Base-by-base conservation (phyloP, 2,329 filamentous ascomycete species). In the Helicocarpus griseus region DNA sequence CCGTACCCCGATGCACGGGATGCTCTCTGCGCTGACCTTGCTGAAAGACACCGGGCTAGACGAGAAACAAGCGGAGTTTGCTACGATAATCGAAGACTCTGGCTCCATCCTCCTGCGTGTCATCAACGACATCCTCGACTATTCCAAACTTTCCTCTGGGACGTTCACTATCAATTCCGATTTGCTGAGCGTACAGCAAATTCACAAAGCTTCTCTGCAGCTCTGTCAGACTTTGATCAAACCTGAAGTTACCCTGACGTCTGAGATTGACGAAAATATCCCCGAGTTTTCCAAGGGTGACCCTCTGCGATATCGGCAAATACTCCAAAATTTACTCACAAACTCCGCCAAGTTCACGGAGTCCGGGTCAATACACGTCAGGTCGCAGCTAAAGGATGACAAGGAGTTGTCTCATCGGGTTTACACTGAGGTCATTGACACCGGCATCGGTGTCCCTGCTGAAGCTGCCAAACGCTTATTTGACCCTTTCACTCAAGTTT, bases 111-210 rank as follows among this genome's bases (percentile, higher is more conserved):
- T 83, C 21, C 65, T 83, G 17, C 77, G 79, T 55, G 75, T 83
- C 46, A 82, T 84, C 61, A 82, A 84, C 58, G 79, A 83, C 54
- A 81, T 85, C 43, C 71, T 84, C n/a, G 81, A 85, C 64, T 83
- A 81, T 59, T 82, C 80, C 8, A 83, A 83, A 57, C 69, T 83
- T 5, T 75, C 77, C 0, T 79, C 79, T 0, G 78, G 79, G n/a
- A 75, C 72, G 33, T 80, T 83, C 54, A 77, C 78, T 2, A 71
- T 83, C 49, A 76, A 71, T 45, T 63, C 76, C 13, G 77, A 80
- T 57, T 65, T 76, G 29, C 66, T 83, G 52, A 70, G 73, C 56
- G 66, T 82, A 39, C 59, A 62, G 36, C 60, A 58, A n/a, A 59
- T 70, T 49, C 63, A 78, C 14, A 67, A 67, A 1, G 74, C 76